Evolutionary conservation across 768 basidiomycete genomes (phyloP), one percentile per base, ranked within the genome.

Genomic region (Hirschioporus abietinus): DNA sequence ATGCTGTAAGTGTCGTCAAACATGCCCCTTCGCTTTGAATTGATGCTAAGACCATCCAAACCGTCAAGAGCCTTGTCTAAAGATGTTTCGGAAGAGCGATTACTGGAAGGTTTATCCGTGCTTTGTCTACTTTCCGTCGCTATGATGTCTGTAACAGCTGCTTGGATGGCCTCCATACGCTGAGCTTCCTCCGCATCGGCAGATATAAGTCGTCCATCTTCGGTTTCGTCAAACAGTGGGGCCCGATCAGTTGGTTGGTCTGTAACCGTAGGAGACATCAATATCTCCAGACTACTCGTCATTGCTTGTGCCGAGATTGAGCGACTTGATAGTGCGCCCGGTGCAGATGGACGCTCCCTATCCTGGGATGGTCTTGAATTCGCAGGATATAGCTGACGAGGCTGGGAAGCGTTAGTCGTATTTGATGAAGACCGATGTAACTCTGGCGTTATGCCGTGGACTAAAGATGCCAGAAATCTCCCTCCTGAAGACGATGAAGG

Each of bases 121-220:
- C 67, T 66, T 65, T 76, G 76, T 65, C 85, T 83, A 52, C 88
- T 83, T 69, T 96, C 93, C 57, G 90, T 81, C 1, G 94, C 93
- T 72, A 99, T 95, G 74, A 99, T 98, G 74, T 96, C 93, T 10
- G 93, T 95, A 68, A 99, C 80, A 4, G 97, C 97, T 8, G 95
- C 95, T 72, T 95, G 95, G 23, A 99, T 97, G 1, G 96, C 96
- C 71, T 95, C 94, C 87, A 99, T 97, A 52, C 94, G 83, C 70
- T 90, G 84, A 64, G 90, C 86, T 75, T 96, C 80, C 20, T 78
- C 90, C 61, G 86, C 87, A 62, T 88, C 83, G 61, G 89, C 87
- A 68, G 78, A 79, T 67, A 82, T 85, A 67, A 68, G 77, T 66
- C 72, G 74, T 2, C 70, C 74, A 67, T 93, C 90, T 68, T 91